Base-by-base conservation (phyloP, 2,329 filamentous ascomycete species). In the Aspergillus neotritici region DNA sequence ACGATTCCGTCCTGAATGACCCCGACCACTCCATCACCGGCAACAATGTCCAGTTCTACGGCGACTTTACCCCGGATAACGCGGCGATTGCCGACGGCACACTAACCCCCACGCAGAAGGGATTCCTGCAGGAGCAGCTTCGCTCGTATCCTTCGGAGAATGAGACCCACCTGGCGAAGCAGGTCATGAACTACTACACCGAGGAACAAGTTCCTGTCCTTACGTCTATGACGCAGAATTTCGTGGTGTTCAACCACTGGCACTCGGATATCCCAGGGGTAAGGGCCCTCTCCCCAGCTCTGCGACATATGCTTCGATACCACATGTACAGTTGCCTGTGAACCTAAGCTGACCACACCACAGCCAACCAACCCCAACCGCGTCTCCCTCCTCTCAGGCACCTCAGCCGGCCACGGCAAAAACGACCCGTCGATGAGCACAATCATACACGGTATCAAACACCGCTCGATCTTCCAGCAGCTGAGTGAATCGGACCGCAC, bases 141-240 rank as follows among this genome's bases (percentile, higher is more conserved):
- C 58, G 60, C 4, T 39, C 52, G 10, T 68, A 72, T 49, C 54
- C 56, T 29, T 57, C 61, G 37, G 59, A 56, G 40, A 50, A 56
- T 36, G 54, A 55, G 39, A 60, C 63, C 34, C 43, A 55, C n/a
- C 51, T 63, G n/a, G 57, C 57, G 3, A 61, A 59, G 34, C 63
- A 72, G 53, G 68, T 71, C 34, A 63, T 73, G 52, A 65, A 69
- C 58, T 72, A 72, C 48, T 73, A 73, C 48, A 65, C 66, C 2
- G 66, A 69, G 46, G 58, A 62, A 1, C 61, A 72, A 54, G 62
- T 72, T 3, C 69, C 68, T 1, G 64, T 71, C 38, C 58, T 73
- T 38, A 67, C 64, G 14, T 43, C 57, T 6, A 48, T 73, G 46
- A 60, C 62, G 25, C 60, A 72, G 41, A 66, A 71, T 48, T 73